Conservation (phyloP, 225 moss, liverwort and hornwort genomes). For the Climacium dendroides region DNA sequence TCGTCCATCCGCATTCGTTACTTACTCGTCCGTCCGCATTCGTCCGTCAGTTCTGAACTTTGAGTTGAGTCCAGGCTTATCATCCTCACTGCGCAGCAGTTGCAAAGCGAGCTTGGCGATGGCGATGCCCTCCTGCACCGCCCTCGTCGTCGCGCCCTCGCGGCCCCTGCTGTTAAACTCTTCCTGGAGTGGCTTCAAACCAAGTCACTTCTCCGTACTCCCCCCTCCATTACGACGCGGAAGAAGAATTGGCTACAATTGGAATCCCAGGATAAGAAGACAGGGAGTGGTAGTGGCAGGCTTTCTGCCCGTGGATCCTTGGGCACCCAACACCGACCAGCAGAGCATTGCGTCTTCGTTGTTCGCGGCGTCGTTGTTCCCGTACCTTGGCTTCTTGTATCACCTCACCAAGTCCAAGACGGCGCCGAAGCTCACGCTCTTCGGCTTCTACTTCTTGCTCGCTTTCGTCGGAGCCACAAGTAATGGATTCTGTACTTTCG, state of each 20-base stretch:
- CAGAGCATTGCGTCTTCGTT: constrained; percentile 86
- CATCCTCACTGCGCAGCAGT: not conserved
- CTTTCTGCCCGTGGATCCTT: constrained; percentile 64
- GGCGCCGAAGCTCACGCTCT: constrained; percentile 78
- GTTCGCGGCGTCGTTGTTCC: constrained; percentile 84
- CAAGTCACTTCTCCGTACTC: not conserved
- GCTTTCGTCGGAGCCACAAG: constrained; percentile 94
- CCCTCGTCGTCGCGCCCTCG: not conserved
- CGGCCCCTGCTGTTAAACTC: not conserved
- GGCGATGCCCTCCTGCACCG: constrained; percentile 2
- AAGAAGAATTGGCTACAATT: not conserved
- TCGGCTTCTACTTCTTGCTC: constrained; percentile 97
- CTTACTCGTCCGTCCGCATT: not conserved
- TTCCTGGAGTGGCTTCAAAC: constrained; percentile 3
- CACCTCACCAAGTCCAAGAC: constrained; percentile 83
- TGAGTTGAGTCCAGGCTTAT: not conserved
- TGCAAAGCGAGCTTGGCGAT: not conserved
- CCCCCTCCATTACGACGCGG: not conserved
- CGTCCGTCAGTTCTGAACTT: not conserved
- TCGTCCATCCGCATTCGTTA: not conserved
- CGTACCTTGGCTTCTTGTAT: constrained; percentile 89
- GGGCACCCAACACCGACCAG: constrained; percentile 74
- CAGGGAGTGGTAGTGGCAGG: constrained; percentile 7
- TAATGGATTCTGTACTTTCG: not conserved
- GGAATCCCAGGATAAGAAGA: not conserved